Evolutionary conservation across 768 basidiomycete genomes (phyloP).

Genomic region (Termitomyces sp.): DNA sequence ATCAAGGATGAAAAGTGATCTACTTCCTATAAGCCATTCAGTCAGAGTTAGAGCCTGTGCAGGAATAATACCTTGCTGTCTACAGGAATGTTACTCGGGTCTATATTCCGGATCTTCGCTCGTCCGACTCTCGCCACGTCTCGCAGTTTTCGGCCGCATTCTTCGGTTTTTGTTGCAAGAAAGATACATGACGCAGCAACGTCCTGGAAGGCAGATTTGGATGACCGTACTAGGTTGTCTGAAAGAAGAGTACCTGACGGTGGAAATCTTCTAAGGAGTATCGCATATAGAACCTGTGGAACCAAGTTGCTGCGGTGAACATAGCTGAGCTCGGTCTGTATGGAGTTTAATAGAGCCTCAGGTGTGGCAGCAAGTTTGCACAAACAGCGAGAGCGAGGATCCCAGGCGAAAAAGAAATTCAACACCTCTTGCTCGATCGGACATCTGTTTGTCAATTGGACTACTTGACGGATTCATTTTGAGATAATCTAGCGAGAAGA

Average conservation of each 20-base stretch:
- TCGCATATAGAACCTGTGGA: conserved; percentile 89
- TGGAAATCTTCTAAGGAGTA: conserved; percentile 81
- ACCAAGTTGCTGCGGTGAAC: conserved; percentile 87
- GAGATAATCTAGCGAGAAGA: conserved; percentile 62
- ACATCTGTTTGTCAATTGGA: conserved; percentile 67
- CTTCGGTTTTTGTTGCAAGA: conserved; percentile 89
- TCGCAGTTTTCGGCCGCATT: conserved; percentile 82
- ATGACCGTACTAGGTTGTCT: conserved; percentile 1
- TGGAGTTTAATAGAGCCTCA: conserved; percentile 7
- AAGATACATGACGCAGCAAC: conserved; percentile 86
- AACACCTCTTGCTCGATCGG: conserved; percentile 76
- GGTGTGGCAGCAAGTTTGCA: conserved; percentile 18
- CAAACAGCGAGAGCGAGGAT: conserved; percentile 72
- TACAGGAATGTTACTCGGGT: conserved; percentile 51
- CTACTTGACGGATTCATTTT: conserved; percentile 52
- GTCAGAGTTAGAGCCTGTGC: background rate
- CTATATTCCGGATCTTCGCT: conserved; percentile 58
- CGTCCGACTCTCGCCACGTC: conserved; percentile 77
- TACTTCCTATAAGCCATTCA: conserved; percentile 52
- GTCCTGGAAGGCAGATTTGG: conserved; percentile 42
- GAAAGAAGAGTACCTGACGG: conserved; percentile 51
- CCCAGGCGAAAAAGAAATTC: conserved; percentile 85
- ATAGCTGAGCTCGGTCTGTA: conserved; percentile 74
- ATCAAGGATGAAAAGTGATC: conserved; percentile 69
- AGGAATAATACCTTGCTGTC: conserved; percentile 57